Base-by-base conservation (phyloP, 2,329 filamentous ascomycete species). In the Pseudogymnoascus pannorum region DNA sequence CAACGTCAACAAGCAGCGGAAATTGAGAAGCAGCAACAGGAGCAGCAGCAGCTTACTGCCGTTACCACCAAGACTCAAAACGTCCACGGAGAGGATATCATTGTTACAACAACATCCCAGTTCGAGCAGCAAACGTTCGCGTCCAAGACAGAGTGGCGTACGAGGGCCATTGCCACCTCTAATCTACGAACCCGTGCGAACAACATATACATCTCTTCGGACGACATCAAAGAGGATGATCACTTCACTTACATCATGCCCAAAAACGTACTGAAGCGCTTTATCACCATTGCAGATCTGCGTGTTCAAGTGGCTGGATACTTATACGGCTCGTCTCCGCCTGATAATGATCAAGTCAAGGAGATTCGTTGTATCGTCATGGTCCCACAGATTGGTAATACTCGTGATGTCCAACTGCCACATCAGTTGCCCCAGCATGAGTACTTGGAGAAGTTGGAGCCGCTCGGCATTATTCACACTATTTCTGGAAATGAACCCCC, bases 31-130 rank as follows among this genome's bases (percentile, higher is more conserved):
- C 94, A 97, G 75, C 92, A 97, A 74, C 88, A 97, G 73, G 94
- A 99, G 73, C 92, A 97, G 75, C 88, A 92, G 72, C 94, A 99
- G 73, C 82, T 99, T 69, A 99, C 94, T 29, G 94, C 94, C 12
- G 93, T 97, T 18, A 97, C 94, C 0, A 99, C 95, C 59, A 97
- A 96, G 82, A 99, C 94, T 0, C 92, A 97, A 74, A 99, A 99
- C 71, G 88, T 94, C 4, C 91, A 93, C 66, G 94, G 94, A 4
- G 94, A 99, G 74, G 94, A 99, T 72, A 96, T 99, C 71, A 92
- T 99, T 68, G 93, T 97, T 24, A 97, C 94, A 0, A 99, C 95
- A 0, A 99, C 94, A 0, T 97, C 94, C 16, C 91, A 97, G 72
- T 99, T 96, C 70, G 94, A 99, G 76, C 92, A 97, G 75, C 91